Base-by-base conservation (phyloP, 108 stramenopile species). In the Phaeodactylum tricornutum region DNA sequence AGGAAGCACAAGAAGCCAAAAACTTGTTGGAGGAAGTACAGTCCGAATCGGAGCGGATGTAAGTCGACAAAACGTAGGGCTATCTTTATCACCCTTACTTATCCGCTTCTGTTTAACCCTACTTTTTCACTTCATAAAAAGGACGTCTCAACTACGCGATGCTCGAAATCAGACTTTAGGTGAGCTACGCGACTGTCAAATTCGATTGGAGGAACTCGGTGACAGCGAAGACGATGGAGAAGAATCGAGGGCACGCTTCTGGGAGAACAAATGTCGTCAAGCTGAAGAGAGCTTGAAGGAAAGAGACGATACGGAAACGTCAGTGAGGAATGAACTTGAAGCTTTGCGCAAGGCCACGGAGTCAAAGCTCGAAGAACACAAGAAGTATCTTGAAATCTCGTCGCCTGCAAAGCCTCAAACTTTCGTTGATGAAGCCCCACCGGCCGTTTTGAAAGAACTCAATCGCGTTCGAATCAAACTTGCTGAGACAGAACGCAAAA, bases 401-500 rank as follows among this genome's bases (percentile, higher is more conserved):
- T 4, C 15, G 2, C 20, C 8, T 8, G 22, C 19, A 52, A 37
- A 24, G 22, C 35, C 6, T 3, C 35, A 15, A 4, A 29, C n/a
- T 20, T 36, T 4, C 29, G 7, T 43, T 11, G 53, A 55, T 16
- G 54, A 56, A 16, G 71, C 69, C 8, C 69, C 67, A 0, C 55
- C 71, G 2, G 59, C 53, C 9, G 51, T 73, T 15, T 22, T 73
- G 40, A 35, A 43, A 47, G 74, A 81, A 41, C 54, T 75, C 21
- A 73, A 66, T 29, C 26, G 26, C 14, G 49, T 64, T 15, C 77
- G 85, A 17, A 75, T 85, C 47, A 46, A 62, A 44, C 31, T 84
- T 28, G 77, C 84, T 29, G 85, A 92, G 27, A 34, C 67, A 32
- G 85, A 92, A 53, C 77, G 90, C 39, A 57, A 62, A 35, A 68